These are phyloP conservation scores for Cicer judaicum DNA, from an alignment of 306 rosid genomes.

Conservation along the genomic window DNA sequence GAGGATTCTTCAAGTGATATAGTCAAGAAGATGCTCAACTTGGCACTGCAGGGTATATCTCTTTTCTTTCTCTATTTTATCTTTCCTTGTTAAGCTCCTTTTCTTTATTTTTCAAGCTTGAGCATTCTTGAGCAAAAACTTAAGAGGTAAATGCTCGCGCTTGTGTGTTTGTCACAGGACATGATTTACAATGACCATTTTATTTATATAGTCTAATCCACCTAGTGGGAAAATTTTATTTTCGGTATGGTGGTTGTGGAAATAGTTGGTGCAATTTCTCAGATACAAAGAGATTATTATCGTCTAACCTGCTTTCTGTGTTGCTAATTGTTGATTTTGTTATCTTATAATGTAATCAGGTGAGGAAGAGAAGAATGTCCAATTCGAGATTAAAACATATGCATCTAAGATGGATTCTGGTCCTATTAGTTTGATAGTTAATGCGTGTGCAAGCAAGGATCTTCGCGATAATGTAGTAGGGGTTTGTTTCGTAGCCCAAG, in stretches of 20 bases:
- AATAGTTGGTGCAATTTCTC: too few species aligned
- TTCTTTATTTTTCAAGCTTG: conserved; percentile 16
- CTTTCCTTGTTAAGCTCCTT: neutral
- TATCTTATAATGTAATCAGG: conserved; percentile 60
- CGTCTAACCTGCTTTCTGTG: neutral
- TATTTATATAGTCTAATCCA: too few species aligned
- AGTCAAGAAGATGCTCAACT: conserved; percentile 71
- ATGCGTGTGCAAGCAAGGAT: conserved; percentile 95
- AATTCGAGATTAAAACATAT: conserved; percentile 88
- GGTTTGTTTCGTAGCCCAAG: conserved; percentile 97
- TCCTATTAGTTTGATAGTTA: conserved; percentile 85
- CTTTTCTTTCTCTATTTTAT: conserved; percentile 16
- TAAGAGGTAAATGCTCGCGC: too few species aligned
- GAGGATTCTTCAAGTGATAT: conserved; percentile 73
- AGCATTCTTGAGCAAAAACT: neutral
- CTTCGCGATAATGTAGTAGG: conserved; percentile 81
- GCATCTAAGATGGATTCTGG: conserved; percentile 66
- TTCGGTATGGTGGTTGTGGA: too few species aligned
- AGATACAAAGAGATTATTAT: too few species aligned
- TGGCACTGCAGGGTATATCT: conserved; percentile 76
- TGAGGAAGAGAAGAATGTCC: conserved; percentile 85
- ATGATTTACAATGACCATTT: too few species aligned
- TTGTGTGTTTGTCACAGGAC: too few species aligned
- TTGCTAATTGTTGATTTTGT: conserved; percentile 34
- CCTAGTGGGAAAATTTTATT: too few species aligned